phyloP scores from a whole-genome alignment of 805 yeast genomes.

The Danielia reshetovae region DNA sequence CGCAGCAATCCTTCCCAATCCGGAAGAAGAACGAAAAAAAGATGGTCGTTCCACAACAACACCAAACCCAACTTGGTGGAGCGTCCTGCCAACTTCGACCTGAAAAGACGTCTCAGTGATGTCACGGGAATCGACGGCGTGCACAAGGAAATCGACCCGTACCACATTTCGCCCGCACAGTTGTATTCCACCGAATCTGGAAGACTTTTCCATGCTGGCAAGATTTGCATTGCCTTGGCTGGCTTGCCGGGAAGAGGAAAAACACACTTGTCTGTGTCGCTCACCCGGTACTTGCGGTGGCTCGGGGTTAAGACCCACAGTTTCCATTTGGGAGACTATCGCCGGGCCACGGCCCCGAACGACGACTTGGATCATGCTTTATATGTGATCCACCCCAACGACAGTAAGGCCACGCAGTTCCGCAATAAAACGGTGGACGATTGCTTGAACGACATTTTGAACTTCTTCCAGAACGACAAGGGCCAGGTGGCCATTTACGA shows the following conservation, averaged over 20 bases:
- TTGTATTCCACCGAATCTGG: slow-evolving; percentile 91
- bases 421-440: slow-evolving; percentile 57
- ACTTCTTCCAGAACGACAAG: slow-evolving; percentile 66
- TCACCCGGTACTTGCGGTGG: slow-evolving; percentile 93
- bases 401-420: slow-evolving; percentile 34
- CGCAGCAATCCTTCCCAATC: slow-evolving; percentile 21
- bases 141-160: slow-evolving; percentile 57
- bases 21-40: slow-evolving; percentile 34
- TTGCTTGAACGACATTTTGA: slow-evolving; percentile 65
- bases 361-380: slow-evolving; percentile 62
- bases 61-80: slow-evolving; percentile 36
- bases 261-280: slow-evolving; percentile 85
- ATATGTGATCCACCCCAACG: slow-evolving; percentile 46
- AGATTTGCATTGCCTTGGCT: slow-evolving; percentile 79
- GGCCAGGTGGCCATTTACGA: slow-evolving; percentile 97
- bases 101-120: slow-evolving; percentile 36
- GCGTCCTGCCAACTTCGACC: slow-evolving; percentile 23
- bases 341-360: slow-evolving; percentile 50
- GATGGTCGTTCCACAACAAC: slow-evolving; percentile 42
- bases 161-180: slow-evolving; percentile 85
- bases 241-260: slow-evolving; percentile 97
- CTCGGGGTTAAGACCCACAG: slow-evolving; percentile 84
- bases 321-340: slow-evolving; percentile 80
- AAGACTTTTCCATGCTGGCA: slow-evolving; percentile 91
- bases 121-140: slow-evolving; percentile 51